phyloP scores from a whole-genome alignment of 495 filamentous ascomycete species.

The Coniosporium apollinis region DNA sequence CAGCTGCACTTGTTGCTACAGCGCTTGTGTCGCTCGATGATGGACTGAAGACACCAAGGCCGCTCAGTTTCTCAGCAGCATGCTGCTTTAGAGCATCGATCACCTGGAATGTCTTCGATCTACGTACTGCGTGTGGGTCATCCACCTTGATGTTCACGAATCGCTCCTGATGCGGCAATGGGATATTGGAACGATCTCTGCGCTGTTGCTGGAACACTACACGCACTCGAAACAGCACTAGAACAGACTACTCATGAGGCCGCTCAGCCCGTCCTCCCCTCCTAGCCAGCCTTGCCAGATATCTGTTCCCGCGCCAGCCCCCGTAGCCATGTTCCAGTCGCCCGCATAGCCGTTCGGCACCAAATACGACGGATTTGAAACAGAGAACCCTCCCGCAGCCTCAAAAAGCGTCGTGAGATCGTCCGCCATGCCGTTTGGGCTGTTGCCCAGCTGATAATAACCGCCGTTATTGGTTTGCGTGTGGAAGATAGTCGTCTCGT shows the following conservation, averaged over 20 bases:
- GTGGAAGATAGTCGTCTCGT: constrained; percentile 40
- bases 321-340: constrained; percentile 28
- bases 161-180: no score
- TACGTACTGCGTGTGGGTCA: no score
- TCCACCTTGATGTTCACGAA: no score
- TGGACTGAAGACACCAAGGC: no score
- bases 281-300: constrained; percentile 33
- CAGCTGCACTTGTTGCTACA: no score
- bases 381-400: constrained; percentile 42
- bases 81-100: no score
- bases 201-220: not conserved
- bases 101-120: no score
- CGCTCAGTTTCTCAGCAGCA: no score
- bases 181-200: not conserved
- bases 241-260: constrained; percentile 49
- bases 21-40: no score
- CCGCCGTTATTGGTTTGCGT: constrained; percentile 15
- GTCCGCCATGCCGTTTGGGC: constrained; percentile 34
- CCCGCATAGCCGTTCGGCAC: constrained; percentile 21
- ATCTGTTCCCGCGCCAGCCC: constrained; percentile 29
- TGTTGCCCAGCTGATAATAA: constrained; percentile 8
- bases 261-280: constrained; percentile 46
- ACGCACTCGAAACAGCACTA: constrained; percentile 17
- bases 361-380: no score
- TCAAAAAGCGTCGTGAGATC: constrained; percentile 58